These are phyloP conservation scores for Quercus rubra DNA, from an alignment of 306 rosid species.

Conservation along the genomic window DNA sequence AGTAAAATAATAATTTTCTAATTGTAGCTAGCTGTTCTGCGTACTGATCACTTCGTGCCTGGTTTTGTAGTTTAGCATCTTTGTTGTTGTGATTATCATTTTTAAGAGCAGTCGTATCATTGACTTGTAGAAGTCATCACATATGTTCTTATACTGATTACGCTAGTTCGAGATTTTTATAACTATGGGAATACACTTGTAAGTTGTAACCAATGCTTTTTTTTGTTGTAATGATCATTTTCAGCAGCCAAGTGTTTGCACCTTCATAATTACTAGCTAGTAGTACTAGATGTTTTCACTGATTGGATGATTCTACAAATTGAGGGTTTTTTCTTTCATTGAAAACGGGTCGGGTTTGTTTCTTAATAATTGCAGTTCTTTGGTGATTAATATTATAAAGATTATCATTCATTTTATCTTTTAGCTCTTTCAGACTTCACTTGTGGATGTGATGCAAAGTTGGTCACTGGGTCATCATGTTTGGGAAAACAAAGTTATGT, in stretches of 20 bases:
- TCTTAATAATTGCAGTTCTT: neutral
- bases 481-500: constrained; percentile 16
- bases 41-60: neutral
- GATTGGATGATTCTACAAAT: neutral
- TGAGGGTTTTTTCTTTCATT: neutral
- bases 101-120: neutral
- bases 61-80: neutral
- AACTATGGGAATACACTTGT: neutral
- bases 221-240: no score
- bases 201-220: neutral
- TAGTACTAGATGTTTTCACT: neutral
- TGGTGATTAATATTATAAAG: neutral
- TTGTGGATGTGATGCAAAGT: neutral
- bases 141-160: neutral
- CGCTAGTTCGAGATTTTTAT: neutral
- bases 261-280: neutral
- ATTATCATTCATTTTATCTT: neutral
- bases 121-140: neutral
- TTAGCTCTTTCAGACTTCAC: constrained; percentile 5
- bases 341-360: neutral
- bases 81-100: neutral
- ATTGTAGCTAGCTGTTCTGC: constrained; percentile 3
- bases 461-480: constrained; percentile 15
- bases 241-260: neutral
- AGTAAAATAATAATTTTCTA: neutral